A percentile compares a stretch with the other conserved stretches of the same genome.
Conservation (phyloP, 2,329 filamentous ascomycete genomes). For the Ustulina deusta region DNA sequence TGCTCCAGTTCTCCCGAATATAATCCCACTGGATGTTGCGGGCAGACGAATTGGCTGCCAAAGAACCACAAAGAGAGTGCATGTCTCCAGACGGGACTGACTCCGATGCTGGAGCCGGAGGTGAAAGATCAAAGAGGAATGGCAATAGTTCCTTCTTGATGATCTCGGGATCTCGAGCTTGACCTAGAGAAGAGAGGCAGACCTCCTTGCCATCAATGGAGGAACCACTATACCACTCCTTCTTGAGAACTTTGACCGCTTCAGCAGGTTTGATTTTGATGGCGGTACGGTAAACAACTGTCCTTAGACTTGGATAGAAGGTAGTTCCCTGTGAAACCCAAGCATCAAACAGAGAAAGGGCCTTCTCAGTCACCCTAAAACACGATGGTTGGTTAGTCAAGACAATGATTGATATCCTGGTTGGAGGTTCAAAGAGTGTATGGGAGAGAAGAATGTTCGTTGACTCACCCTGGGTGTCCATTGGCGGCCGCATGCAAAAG, state of each 20-base stretch:
- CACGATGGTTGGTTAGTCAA: conserved; percentile 38
- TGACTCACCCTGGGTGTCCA: conserved; percentile 77
- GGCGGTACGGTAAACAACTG: conserved; percentile 82
- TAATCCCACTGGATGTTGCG: conserved; percentile 86
- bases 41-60: conserved; percentile 79
- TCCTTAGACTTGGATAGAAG: conserved; percentile 84
- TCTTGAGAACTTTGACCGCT: conserved; percentile 79
- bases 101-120: conserved; percentile 61
- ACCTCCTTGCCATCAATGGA: conserved; percentile 94
- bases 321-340: conserved; percentile 77
- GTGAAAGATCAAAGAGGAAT: conserved; percentile 81
- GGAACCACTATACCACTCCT: conserved; percentile 84
- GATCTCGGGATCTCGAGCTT: conserved; percentile 75
- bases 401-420: not conserved
- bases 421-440: not conserved
- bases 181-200: conserved; percentile 79
- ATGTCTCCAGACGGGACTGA: conserved; percentile 88
- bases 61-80: conserved; percentile 80
- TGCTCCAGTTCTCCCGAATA: conserved; percentile 84
- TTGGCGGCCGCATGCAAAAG: conserved; percentile 80
- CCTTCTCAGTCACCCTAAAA: conserved; percentile 75
- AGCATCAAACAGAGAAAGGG: conserved; percentile 81
- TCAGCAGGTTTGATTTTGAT: conserved; percentile 76
- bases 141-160: conserved; percentile 73
- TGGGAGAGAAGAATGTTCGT: conserved; percentile 10